Conservation (phyloP, 225 moss, liverwort and hornwort species). For the Thuidium tamariscinum region DNA sequence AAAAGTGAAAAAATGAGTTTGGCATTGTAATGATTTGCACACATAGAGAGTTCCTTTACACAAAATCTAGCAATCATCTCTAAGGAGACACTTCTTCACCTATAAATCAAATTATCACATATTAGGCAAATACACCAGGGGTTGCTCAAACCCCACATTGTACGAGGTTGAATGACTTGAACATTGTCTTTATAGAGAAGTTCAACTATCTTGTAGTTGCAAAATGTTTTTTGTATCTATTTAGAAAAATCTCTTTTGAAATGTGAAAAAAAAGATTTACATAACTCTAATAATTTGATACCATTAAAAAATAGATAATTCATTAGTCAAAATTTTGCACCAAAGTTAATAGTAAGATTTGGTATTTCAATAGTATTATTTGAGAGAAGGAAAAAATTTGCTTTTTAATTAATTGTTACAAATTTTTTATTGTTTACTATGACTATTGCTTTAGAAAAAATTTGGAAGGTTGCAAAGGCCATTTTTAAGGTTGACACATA, state of each 20-base stretch:
- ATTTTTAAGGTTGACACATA: neutral
- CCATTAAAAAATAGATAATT: neutral
- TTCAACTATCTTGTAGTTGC: neutral
- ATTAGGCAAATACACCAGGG: rapidly evolving
- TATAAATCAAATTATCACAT: neutral
- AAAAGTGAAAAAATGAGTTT: neutral
- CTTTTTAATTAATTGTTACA: neutral
- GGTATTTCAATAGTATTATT: neutral
- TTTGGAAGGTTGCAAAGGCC: neutral
- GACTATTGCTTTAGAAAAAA: neutral
- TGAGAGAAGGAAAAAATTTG: neutral
- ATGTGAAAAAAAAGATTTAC: neutral
- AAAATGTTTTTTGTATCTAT: rapidly evolving
- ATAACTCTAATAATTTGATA: neutral
- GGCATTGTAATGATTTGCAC: rapidly evolving
- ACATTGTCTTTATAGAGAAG: rapidly evolving
- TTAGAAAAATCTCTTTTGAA: neutral
- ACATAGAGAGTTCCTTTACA: neutral
- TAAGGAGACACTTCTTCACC: neutral
- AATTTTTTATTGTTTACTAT: neutral
- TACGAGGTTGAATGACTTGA: neutral
- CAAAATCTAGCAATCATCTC: rapidly evolving
- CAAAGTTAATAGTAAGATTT: neutral
- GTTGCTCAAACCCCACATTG: rapidly evolving
- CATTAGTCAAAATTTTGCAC: neutral